Evolutionary conservation across 768 basidiomycete genomes (phyloP).

Genomic region (Hortiboletus campestris): DNA sequence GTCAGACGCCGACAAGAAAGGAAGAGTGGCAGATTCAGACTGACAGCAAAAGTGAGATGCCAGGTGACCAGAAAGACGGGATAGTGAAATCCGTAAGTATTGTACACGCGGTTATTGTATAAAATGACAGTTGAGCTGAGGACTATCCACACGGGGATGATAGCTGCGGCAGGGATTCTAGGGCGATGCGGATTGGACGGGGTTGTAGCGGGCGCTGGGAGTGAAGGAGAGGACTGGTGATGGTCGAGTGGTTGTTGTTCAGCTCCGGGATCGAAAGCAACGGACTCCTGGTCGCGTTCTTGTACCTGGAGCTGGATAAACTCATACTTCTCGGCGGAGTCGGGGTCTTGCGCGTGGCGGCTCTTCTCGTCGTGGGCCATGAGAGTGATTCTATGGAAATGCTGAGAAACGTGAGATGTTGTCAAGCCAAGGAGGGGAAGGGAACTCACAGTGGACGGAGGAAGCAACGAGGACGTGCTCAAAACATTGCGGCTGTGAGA

Average conservation of each 20-base stretch:
- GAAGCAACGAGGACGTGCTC: neutral
- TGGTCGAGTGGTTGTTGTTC: neutral
- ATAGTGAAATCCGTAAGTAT: conserved; percentile 77
- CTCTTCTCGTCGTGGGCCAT: conserved; percentile 31
- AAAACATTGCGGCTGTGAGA: too few relatives aligned
- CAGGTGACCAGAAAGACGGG: conserved; percentile 93
- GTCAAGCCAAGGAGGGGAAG: neutral
- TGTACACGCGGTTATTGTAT: conserved; percentile 93
- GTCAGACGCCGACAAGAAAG: conserved; percentile 2
- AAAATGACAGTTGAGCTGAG: conserved; percentile 90
- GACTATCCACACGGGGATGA: conserved; percentile 92
- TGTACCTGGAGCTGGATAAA: conserved; percentile 17
- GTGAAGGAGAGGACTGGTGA: conserved; percentile 20
- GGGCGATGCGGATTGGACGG: conserved; percentile 41
- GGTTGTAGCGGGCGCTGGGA: conserved; percentile 61
- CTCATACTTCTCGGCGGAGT: conserved; percentile 20
- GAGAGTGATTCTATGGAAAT: neutral
- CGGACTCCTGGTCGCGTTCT: conserved; percentile 16
- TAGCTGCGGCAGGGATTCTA: conserved; percentile 62
- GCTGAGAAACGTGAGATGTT: neutral
- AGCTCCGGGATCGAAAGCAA: neutral
- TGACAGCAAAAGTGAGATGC: conserved; percentile 70
- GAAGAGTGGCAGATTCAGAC: conserved; percentile 28
- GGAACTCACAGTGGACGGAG: conserved; percentile 6
- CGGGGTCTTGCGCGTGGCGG: neutral